Conservation (phyloP, 192 early-diverging fungal genomes). For the Gamsiella multidivaricata region DNA sequence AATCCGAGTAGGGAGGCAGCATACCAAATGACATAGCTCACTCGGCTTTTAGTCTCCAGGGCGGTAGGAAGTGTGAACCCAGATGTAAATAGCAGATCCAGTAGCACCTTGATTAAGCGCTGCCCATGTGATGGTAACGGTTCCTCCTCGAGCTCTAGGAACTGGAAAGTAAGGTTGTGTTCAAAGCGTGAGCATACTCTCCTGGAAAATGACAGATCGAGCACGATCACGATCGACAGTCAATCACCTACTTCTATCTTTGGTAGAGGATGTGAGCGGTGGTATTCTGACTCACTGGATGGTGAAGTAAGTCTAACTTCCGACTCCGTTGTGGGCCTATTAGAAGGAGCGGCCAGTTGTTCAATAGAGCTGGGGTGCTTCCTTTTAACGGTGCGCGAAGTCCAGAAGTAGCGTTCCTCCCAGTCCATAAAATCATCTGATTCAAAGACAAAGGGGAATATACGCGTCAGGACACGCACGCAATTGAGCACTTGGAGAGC, state of each 20-base stretch:
- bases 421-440: constrained; percentile 54
- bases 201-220: too few species aligned
- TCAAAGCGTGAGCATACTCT: too few species aligned
- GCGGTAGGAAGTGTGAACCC: constrained; percentile 77
- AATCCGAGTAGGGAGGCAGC: not conserved
- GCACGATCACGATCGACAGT: too few species aligned
- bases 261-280: too few species aligned
- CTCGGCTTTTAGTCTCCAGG: constrained; percentile 45
- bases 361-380: constrained; percentile 2
- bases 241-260: too few species aligned
- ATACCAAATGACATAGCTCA: constrained; percentile 78
- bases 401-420: constrained; percentile 78
- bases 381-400: too few species aligned
- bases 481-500: constrained; percentile 81
- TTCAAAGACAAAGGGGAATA: constrained; percentile 90
- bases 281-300: too few species aligned
- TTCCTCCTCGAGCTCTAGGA: constrained; percentile 7
- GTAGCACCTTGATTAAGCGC: constrained; percentile 60
- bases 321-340: too few species aligned
- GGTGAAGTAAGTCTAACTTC: too few species aligned
- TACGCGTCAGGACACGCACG: constrained; percentile 81
- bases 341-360: too few species aligned
- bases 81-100: constrained; percentile 73
- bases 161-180: not conserved
- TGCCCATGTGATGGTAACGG: constrained; percentile 56